Conservation (phyloP, 441 rosid genomes). For the Bocquillonia castaneifolia region DNA sequence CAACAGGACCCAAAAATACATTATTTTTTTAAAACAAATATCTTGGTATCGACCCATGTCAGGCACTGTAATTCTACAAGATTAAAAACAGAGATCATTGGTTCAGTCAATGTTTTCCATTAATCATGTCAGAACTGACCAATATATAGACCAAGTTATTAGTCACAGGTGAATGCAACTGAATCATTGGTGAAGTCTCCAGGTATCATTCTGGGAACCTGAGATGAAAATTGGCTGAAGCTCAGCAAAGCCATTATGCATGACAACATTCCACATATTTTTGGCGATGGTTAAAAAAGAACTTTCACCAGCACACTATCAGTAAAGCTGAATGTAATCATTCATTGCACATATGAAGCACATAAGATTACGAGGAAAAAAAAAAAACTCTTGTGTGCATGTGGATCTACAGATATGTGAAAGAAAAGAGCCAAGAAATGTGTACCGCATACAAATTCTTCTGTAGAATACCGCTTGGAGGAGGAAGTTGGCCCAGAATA, state of each 20-base stretch:
- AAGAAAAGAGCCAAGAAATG: constrained; percentile 18
- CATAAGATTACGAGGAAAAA: neutral
- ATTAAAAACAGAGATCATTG: too few species aligned
- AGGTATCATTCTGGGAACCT: too few species aligned
- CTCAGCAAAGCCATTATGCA: neutral
- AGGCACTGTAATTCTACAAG: too few species aligned
- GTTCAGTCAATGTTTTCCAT: too few species aligned
- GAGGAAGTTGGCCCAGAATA: constrained; percentile 45
- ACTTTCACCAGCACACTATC: neutral
- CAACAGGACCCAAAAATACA: too few species aligned
- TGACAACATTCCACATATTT: neutral
- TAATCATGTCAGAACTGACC: too few species aligned
- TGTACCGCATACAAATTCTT: constrained; percentile 52
- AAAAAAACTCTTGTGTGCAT: neutral
- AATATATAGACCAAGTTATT: too few species aligned
- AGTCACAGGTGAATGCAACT: too few species aligned
- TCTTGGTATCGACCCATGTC: too few species aligned
- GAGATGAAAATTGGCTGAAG: neutral
- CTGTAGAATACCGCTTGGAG: constrained; percentile 40
- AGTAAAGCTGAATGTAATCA: neutral
- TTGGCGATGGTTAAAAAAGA: neutral
- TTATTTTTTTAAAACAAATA: too few species aligned
- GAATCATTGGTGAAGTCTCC: too few species aligned
- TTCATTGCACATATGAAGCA: neutral
- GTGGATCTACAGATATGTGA: neutral